Evolutionary conservation across 352 stramenopile species (phyloP).

Genomic region (Globisporangium radiosum): DNA sequence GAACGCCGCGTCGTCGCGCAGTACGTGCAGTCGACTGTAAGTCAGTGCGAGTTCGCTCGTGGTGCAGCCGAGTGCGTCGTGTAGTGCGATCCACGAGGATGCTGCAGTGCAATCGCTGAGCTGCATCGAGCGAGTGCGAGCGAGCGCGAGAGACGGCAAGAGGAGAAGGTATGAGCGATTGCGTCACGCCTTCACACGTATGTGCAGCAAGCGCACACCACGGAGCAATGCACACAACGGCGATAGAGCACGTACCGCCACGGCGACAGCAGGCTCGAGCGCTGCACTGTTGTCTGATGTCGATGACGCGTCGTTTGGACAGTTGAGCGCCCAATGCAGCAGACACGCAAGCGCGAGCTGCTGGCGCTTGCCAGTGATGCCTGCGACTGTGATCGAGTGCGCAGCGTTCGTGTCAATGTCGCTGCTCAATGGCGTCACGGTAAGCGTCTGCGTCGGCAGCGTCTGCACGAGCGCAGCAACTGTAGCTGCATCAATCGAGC

Average conservation of each 20-base stretch:
- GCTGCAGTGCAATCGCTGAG: constrained; percentile 18
- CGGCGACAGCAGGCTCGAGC: constrained; percentile 12
- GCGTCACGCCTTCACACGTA: too few relatives aligned
- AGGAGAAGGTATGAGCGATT: too few relatives aligned
- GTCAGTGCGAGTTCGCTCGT: constrained; percentile 23
- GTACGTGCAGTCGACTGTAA: constrained; percentile 15
- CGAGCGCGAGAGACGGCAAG: background rate
- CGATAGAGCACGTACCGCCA: constrained; percentile 6
- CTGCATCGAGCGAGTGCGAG: constrained; percentile 4
- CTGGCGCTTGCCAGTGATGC: constrained; percentile 27
- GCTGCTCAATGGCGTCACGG: background rate
- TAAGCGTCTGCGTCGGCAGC: background rate
- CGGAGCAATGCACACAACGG: too few relatives aligned
- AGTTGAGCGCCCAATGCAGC: constrained; percentile 39
- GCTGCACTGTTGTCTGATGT: constrained; percentile 4
- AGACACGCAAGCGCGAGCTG: constrained; percentile 48
- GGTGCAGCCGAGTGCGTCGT: constrained; percentile 36
- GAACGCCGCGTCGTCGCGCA: constrained; percentile 18
- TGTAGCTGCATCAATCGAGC: constrained; percentile 7
- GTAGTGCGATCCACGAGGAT: constrained; percentile 27
- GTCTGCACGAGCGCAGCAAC: constrained; percentile 6
- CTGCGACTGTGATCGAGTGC: constrained; percentile 12
- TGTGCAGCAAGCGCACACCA: background rate
- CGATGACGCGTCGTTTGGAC: background rate
- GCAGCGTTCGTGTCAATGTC: background rate